Conservation (phyloP, 1,284 basidiomycete species). For the Rhodofomes roseus region DNA sequence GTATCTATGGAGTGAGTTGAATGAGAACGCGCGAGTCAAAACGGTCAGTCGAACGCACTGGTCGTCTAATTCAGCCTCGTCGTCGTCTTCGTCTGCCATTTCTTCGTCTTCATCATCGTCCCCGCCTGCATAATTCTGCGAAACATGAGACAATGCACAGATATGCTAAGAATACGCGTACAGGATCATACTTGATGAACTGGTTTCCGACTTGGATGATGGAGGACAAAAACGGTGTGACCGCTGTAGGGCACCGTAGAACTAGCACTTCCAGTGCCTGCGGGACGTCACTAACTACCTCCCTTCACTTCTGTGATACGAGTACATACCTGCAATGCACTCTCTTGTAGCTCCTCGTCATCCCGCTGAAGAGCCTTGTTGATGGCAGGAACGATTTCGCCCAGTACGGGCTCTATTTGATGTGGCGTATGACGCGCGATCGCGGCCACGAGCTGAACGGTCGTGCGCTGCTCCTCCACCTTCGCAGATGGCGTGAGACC, state of each 20-base stretch:
- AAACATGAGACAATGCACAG: slow-evolving; percentile 1
- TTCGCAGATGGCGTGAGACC: slow-evolving; percentile 49
- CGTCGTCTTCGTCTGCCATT: slow-evolving; percentile 74
- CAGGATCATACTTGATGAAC: slow-evolving; percentile 92
- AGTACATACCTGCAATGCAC: slow-evolving; percentile 59
- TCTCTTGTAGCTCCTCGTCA: slow-evolving; percentile 81
- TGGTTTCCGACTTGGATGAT: slow-evolving; percentile 71
- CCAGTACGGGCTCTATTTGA: slow-evolving; percentile 57
- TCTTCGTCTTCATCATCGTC: slow-evolving; percentile 82
- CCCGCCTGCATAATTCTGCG: slow-evolving; percentile 82
- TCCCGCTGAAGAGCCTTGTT: slow-evolving; percentile 64
- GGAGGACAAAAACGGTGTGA: slow-evolving; percentile 65
- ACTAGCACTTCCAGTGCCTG: slow-evolving; percentile 84
- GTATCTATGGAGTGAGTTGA: slow-evolving; percentile 50
- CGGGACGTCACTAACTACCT: not conserved
- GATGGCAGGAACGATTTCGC: slow-evolving; percentile 64
- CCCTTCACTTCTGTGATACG: not conserved
- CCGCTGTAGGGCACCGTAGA: slow-evolving; percentile 79
- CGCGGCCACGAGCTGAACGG: slow-evolving; percentile 77
- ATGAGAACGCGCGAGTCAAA: not conserved
- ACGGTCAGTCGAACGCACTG: slow-evolving; percentile 42
- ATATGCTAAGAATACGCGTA: slow-evolving; percentile 35
- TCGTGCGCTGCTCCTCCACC: slow-evolving; percentile 71
- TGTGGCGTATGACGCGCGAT: slow-evolving; percentile 70
- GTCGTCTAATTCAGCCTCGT: slow-evolving; percentile 78